Conservation (phyloP, 2,329 filamentous ascomycete genomes). For the Paracoccidioides brasiliensis region DNA sequence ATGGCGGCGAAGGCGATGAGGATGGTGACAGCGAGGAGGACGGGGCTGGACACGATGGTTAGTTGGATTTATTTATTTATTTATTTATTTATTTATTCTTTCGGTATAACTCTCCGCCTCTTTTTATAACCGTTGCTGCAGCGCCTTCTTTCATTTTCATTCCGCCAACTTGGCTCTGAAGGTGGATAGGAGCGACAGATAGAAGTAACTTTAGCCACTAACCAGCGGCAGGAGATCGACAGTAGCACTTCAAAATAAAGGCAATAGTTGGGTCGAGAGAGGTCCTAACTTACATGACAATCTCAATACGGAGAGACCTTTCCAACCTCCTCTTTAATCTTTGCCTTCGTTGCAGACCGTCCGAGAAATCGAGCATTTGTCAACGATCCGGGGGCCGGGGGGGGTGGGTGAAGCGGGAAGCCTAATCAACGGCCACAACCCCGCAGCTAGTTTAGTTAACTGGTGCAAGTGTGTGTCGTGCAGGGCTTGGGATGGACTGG, state of each 20-base stretch:
- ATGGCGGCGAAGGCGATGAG: conserved; percentile 5
- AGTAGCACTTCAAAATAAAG: background rate
- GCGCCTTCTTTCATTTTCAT: too few species aligned
- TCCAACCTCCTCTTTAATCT: background rate
- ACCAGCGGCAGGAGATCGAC: too few species aligned
- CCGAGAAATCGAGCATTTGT: background rate
- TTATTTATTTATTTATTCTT: too few species aligned
- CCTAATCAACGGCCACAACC: background rate
- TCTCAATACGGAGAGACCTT: background rate
- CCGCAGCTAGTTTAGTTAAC: too few species aligned
- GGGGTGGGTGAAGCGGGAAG: background rate
- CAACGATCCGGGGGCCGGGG: background rate
- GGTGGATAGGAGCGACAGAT: too few species aligned
- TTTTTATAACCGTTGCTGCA: too few species aligned
- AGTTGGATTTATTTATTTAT: background rate
- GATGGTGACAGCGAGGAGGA: conserved; percentile 5
- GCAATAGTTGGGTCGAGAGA: too few species aligned
- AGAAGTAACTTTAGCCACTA: too few species aligned
- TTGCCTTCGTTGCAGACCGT: background rate
- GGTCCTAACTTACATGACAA: conserved; percentile 1
- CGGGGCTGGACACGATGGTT: background rate
- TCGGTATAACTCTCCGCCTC: too few species aligned
- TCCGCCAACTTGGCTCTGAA: too few species aligned
- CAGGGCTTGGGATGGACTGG: too few species aligned
- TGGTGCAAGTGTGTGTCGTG: too few species aligned